Base-by-base conservation (phyloP, 148 eudicot species). In the Pouteria glomerata region DNA sequence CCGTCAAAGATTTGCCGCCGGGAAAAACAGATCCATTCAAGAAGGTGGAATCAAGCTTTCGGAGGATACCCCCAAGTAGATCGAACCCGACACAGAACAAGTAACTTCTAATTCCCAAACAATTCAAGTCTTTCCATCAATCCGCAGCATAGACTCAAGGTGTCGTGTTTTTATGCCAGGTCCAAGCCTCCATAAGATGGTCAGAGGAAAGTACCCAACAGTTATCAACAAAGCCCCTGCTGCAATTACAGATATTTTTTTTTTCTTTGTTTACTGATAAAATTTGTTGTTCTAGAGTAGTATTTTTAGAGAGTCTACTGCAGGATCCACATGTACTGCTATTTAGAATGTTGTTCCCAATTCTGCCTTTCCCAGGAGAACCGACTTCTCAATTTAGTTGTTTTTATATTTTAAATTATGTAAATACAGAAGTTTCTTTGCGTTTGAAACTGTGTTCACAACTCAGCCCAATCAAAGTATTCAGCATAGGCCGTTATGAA, bases 81-180 rank as follows among this genome's bases (percentile, higher is more conserved):
- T 81, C 84, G 1, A 89, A 89, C 76, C 97, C 97, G 3, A 89
- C 78, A 4, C 93, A 89, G 79, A 91, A 91, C 88, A 91, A 86
- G 88, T 89, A 75, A 82, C 56, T 51, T 58, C 73, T 23, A 73
- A n/a, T 42, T 53, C 53, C 30, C 14, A 30, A 30, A 27, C 6
- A 74, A 56, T 68, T 23, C 15, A 31, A 56, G 50, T 34, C 64
- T 56, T 23, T 37, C 31, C 44, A 59, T 66, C 33, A 29, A n/a
- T 57, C 33, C 16, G 37, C 66, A 63, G 74, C 48, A 60, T 56
- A 57, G 27, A 66, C 63, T 75, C 71, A 78, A 55, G 35, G 65
- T 75, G 14, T 66, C 35, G 47, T 64, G 68, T 57, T 82, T 71
- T 72, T 69, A 26, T 72, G 68, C 79, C 72, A 75, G 82, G 79